phyloP scores from a whole-genome alignment of 495 filamentous ascomycete species.

The Penicillium goetzii region DNA sequence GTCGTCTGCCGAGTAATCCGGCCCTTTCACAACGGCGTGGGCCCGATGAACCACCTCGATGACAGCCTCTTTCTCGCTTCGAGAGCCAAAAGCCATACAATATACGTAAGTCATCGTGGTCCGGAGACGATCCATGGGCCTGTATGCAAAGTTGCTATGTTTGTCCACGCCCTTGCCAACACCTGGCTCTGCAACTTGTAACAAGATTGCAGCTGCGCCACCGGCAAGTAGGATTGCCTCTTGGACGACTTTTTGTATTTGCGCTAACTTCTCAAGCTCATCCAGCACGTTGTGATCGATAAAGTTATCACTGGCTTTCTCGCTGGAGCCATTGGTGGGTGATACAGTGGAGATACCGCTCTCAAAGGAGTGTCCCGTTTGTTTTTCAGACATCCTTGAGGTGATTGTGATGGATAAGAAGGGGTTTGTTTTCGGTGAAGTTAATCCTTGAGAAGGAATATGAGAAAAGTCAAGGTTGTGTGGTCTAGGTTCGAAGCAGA shows the following conservation, averaged over 20 bases:
- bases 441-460: not conserved
- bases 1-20: constrained; percentile 40
- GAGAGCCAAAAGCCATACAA: constrained; percentile 45
- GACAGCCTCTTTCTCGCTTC: constrained; percentile 37
- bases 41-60: constrained; percentile 43
- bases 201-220: constrained; percentile 43
- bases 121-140: constrained; percentile 45
- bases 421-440: not conserved
- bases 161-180: constrained; percentile 37
- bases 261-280: constrained; percentile 30
- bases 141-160: constrained; percentile 47
- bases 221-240: constrained; percentile 44
- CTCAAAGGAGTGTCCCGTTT: not conserved
- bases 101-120: constrained; percentile 51
- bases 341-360: not conserved
- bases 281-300: not conserved
- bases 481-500: not conserved
- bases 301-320: not conserved
- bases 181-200: constrained; percentile 47
- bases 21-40: constrained; percentile 37
- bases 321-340: not conserved
- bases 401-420: not conserved
- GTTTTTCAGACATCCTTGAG: not conserved
- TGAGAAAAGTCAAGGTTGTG: not conserved
- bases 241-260: constrained; percentile 39